Base-by-base conservation (phyloP, 257 asterid species). In the Fraxinus americana region DNA sequence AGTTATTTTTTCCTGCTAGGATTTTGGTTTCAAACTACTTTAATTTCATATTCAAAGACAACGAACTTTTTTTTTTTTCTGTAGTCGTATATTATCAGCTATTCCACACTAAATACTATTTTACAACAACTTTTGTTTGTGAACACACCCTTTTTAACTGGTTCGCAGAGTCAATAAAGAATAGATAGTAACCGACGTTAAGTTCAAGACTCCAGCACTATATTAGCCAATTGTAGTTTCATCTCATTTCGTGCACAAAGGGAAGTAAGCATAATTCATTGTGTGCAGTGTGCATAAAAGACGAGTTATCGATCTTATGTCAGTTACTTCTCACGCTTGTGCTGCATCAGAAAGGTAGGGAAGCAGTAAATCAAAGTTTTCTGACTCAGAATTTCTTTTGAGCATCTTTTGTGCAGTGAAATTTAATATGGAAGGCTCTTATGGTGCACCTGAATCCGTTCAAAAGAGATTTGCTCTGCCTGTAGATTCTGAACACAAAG, bases 401-500 rank as follows among this genome's bases (percentile, higher is more conserved):
- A 68, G 23, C 29, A 17, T 48, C 48, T 35, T 43, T 3, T 50
- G 32, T 36, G 23, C 69, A 29, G 21, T 61, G 29, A 36, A 14
- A 73, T n/a, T 3, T 10, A 67, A 34, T 9, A 88, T 87, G 98
- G 94, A 87, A 72, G 76, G 70, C 35, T 84, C 82, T 39, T 41
- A 74, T 2, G 21, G 66, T 0, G 65, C 43, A 30, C 76, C 68
- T 7, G 82, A 87, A 65, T 69, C 89, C 17, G 9, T 17, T 5
- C 75, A 77, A 1, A 84, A 35, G 39, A 83, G 72, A 9, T 94
- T 94, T 70, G 39, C 87, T 3, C 82, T 92, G 41, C 87, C 97
- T 0, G 97, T 95, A 19, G 98, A 95, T 63, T 91, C 98, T 6
- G 99, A 92, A 43, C 91, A 92, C 27, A 95, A 88, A 70, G 83